Evolutionary conservation across 2,329 filamentous ascomycete species (phyloP).

Genomic region (Arthrobotrys musiformis): DNA sequence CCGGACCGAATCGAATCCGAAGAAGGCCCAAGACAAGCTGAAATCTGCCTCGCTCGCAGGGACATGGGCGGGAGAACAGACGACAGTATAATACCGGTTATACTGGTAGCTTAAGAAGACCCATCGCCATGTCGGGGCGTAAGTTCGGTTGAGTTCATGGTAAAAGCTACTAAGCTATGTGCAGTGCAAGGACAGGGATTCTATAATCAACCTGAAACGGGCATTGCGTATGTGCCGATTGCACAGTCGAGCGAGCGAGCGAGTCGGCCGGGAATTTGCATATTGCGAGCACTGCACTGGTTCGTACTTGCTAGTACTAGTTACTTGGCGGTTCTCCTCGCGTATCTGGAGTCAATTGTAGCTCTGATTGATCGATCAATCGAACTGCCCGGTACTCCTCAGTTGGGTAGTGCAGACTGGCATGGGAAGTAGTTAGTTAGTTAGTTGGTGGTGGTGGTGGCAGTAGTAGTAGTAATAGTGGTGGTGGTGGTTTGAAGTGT

Average conservation of each 20-base stretch:
- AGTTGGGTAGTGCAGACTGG: too few relatives aligned
- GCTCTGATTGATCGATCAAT: too few relatives aligned
- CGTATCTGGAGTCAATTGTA: conserved; percentile 5
- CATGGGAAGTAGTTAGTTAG: too few relatives aligned
- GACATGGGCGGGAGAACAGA: not conserved
- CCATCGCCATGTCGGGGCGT: not conserved
- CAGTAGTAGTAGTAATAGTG: too few relatives aligned
- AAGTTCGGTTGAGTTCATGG: not conserved
- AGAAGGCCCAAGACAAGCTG: not conserved
- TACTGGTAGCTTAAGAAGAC: not conserved
- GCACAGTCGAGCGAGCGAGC: not conserved
- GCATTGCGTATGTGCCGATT: conserved; percentile 35
- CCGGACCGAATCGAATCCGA: not conserved
- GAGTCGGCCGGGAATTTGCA: not conserved
- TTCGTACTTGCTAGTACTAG: too few relatives aligned
- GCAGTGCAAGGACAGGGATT: not conserved
- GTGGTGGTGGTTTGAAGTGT: not conserved
- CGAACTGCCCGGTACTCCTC: too few relatives aligned
- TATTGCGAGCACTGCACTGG: not conserved
- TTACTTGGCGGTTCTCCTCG: not conserved
- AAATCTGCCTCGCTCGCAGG: not conserved
- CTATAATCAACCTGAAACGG: conserved; percentile 47
- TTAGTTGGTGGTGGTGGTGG: too few relatives aligned
- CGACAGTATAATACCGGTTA: not conserved
- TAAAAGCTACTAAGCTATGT: not conserved